Base-by-base conservation (phyloP, 1,139 yeast species). In the Kodamaea sp. region DNA sequence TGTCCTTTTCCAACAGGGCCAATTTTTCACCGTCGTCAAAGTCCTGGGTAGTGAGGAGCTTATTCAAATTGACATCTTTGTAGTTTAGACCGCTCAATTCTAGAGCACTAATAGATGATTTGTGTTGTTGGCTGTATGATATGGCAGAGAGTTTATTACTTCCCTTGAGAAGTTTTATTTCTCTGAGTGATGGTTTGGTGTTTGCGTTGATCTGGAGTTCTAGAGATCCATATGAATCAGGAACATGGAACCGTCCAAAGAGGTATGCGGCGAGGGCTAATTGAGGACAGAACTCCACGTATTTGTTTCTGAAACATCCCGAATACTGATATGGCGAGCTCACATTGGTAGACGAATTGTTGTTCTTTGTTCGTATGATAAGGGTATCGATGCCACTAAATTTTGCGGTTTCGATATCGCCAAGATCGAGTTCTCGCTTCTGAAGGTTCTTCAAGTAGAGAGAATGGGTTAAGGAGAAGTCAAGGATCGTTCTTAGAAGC, bases 271-370 rank as follows among this genome's bases (percentile, higher is more conserved):
- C 51, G 4, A 63, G 37, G 1, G 63, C 55, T 9, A 59, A 46
- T 34, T 57, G 63, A 8, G 63, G 61, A 42, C 70, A 64, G 28
- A 50, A 46, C 42, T 61, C 63, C 19, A 61, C 50, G 36, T 50
- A 44, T 34, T 44, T 51, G 31, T 57, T 53, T 30, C 69, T 48
- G 15, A 62, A 42, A 26, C 62, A 54, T 1, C 59, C 64, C 31
- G 46, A 48, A 34, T 38, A 57, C 6, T 41, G 50, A 20, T 28
- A 28, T 2, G 44, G 42, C 13, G 26, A 29, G 9, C 31, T 33
- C 15, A 14, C n/a, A 10, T 21, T 28, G 15, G 38, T 30, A 6
- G 37, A n/a, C 16, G 34, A 22, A 11, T 22, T 24, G 22, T 33
- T 33, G 13, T 34, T 37, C 11, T 29, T 34, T 7, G 37, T 37